Evolutionary conservation across 2,329 filamentous ascomycete species (phyloP).

Genomic region (Aaosphaeria pasadenensis): DNA sequence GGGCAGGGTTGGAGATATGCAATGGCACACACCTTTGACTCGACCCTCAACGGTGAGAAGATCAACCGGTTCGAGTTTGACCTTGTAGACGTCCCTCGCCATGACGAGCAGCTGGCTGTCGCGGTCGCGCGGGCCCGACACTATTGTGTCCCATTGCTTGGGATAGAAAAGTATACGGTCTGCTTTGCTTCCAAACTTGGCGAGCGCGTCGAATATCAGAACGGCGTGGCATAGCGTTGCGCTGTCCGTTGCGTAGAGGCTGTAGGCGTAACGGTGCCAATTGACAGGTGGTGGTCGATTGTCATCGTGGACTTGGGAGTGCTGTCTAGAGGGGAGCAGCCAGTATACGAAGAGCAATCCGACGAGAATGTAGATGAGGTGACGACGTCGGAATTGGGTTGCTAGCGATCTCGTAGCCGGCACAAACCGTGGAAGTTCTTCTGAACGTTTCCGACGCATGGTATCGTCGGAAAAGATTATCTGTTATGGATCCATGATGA

Average conservation of each 20-base stretch:
- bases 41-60: slow-evolving; percentile 36
- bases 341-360: slow-evolving; percentile 27
- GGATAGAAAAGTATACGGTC: slow-evolving; percentile 47
- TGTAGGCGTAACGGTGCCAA: slow-evolving; percentile 43
- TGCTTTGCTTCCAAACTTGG: slow-evolving; percentile 41
- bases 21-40: slow-evolving; percentile 24
- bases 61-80: slow-evolving; percentile 48
- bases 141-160: slow-evolving; percentile 34
- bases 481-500: slow-evolving; percentile 6
- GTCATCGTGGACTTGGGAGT: slow-evolving; percentile 1
- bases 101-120: slow-evolving; percentile 48
- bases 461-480: slow-evolving; percentile 1
- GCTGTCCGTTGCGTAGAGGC: slow-evolving; percentile 42
- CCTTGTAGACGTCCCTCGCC: slow-evolving; percentile 50
- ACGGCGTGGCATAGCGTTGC: slow-evolving; percentile 44
- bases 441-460: slow-evolving; percentile 33
- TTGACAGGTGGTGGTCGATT: slow-evolving; percentile 19
- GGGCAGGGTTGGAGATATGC: slow-evolving; percentile 2
- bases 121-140: slow-evolving; percentile 26
- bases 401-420: slow-evolving; percentile 12
- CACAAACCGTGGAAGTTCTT: slow-evolving; percentile 32
- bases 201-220: slow-evolving; percentile 45
- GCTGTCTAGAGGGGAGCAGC: slow-evolving; percentile 4
- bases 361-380: slow-evolving; percentile 20
- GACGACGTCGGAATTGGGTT: slow-evolving; percentile 24